A percentile compares a stretch with the other conserved stretches of the same genome.
These are phyloP conservation scores for Astrothelium subdiscretum DNA, from an alignment of 495 filamentous ascomycete genomes.

Conservation along the genomic window DNA sequence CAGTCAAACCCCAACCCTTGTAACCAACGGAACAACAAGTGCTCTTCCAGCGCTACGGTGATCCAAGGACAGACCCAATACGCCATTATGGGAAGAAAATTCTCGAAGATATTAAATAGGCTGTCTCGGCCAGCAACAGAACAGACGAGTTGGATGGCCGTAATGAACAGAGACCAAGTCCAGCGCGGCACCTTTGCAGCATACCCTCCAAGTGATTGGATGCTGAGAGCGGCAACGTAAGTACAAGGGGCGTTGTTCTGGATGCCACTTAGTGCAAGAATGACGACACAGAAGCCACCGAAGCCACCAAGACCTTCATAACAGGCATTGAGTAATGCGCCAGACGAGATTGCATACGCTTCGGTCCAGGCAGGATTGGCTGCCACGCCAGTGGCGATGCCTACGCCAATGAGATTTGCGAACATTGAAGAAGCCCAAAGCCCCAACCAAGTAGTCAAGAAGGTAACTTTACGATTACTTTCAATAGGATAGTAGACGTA, in stretches of 20 bases:
- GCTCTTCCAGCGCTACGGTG: conserved; percentile 51
- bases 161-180: conserved; percentile 49
- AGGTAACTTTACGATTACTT: conserved; percentile 10
- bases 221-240: conserved; percentile 15
- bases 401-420: conserved; percentile 18
- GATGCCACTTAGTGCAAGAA: conserved; percentile 15
- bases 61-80: conserved; percentile 52
- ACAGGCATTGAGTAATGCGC: conserved; percentile 20
- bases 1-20: conserved; percentile 41
- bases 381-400: conserved; percentile 13
- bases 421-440: conserved; percentile 9
- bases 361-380: conserved; percentile 12
- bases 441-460: conserved; percentile 13
- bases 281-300: conserved; percentile 20
- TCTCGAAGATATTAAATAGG: conserved; percentile 54
- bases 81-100: conserved; percentile 63
- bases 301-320: conserved; percentile 12
- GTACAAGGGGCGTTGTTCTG: conserved; percentile 18
- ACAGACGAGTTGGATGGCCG: conserved; percentile 51
- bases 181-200: conserved; percentile 35
- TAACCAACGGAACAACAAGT: conserved; percentile 46
- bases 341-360: conserved; percentile 16
- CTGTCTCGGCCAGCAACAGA: conserved; percentile 51
- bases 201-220: conserved; percentile 13
- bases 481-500: conserved; percentile 19